Base-by-base conservation (phyloP, 345 rosid genomes). In the Stellera chamaejasme region DNA sequence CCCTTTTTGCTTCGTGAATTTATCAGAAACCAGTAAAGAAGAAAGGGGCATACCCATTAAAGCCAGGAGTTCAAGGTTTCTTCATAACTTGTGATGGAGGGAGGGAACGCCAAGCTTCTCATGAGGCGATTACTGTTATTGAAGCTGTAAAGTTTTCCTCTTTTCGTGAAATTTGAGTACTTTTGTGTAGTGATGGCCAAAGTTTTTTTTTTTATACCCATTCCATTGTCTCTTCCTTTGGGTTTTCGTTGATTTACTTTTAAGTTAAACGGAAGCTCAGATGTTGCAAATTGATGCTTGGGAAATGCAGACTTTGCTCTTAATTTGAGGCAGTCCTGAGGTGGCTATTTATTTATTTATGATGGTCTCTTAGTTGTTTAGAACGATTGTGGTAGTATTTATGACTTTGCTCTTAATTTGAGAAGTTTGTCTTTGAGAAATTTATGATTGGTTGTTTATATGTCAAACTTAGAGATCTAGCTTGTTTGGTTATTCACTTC, bases 51-150 rank as follows among this genome's bases (percentile, higher is more conserved):
- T 92, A 88, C 66, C 98, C 96, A 23, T 59, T 88, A 36, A 84
- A 68, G 59, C 89, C 96, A 2, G 98, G 98, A 8, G 82, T 92
- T 1, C 81, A 81, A 68, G 98, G 96, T 42, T 92, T 88, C 76
- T 83, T 91, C 68, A 82, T 91, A 61, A 81, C 95, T 19, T 91
- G 98, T 51, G 98, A 88, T 71, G 96, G 98, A 32, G 95, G 98
- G 39, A 76, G 95, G 54, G 96, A 91, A 57, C 79, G 70, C 53
- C 96, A 92, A 75, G 98, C 95, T 62, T 67, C 92, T 67, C 79
- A 74, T 43, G 98, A 92, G 73, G 97, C 93, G 54, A 61, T 84
- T 49, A 76, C 75, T 64, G 93, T 88, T 72, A 74, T 92, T 50
- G 98, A 88, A 64, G 74, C 95, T 66, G 98, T 92, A 73, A 32